These are phyloP conservation scores for Sarcomyxa edulis DNA, from an alignment of 768 basidiomycete genomes.

Conservation along the genomic window DNA sequence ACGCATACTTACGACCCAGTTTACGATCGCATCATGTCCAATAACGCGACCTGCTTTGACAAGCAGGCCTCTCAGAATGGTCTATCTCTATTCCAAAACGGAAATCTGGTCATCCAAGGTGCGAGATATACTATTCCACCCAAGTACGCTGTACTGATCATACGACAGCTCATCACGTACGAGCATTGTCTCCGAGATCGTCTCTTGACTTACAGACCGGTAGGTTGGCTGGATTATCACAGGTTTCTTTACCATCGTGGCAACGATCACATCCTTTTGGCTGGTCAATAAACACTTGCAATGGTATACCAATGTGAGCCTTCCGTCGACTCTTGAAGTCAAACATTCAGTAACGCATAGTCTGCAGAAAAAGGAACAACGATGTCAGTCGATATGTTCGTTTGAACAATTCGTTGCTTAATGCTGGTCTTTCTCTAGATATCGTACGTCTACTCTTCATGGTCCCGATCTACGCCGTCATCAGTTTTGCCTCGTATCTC, in stretches of 20 bases:
- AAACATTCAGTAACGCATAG: too few relatives aligned
- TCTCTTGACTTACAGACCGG: slow-evolving; percentile 4
- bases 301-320: slow-evolving; percentile 65
- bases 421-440: slow-evolving; percentile 30
- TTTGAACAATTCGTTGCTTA: neutral
- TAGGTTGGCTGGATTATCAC: slow-evolving; percentile 70
- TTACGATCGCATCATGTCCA: too few relatives aligned
- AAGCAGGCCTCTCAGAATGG: slow-evolving; percentile 7
- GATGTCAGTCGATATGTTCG: slow-evolving; percentile 36
- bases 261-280: slow-evolving; percentile 61
- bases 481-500: slow-evolving; percentile 64
- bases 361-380: slow-evolving; percentile 59
- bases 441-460: slow-evolving; percentile 73
- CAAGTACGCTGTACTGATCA: neutral
- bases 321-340: neutral
- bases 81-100: slow-evolving; percentile 58
- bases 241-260: slow-evolving; percentile 52
- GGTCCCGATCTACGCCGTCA: slow-evolving; percentile 69
- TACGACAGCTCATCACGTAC: neutral
- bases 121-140: slow-evolving; percentile 8
- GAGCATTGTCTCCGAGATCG: slow-evolving; percentile 35
- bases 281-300: slow-evolving; percentile 67
- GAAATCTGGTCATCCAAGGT: slow-evolving; percentile 60
- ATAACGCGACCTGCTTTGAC: slow-evolving; percentile 6
- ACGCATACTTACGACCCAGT: too few relatives aligned